Conservation (phyloP, 2,329 filamentous ascomycete species). For the Westerdykella ornata region DNA sequence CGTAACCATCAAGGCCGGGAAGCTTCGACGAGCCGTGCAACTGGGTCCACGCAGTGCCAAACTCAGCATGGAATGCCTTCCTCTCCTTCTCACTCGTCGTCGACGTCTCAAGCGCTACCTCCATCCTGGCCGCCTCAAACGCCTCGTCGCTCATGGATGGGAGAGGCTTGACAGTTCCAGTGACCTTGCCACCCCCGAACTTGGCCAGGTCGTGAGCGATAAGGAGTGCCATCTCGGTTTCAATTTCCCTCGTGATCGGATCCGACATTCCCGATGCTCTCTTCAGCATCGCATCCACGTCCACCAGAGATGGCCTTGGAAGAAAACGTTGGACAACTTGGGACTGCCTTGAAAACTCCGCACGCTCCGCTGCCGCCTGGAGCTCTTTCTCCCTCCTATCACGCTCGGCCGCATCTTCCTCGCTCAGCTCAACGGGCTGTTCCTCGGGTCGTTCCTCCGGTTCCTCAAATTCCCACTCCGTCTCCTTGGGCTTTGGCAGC, state of each 20-base stretch:
- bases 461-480: conserved; percentile 87
- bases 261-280: conserved; percentile 56
- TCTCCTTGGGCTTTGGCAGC: conserved; percentile 86
- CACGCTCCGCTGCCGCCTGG: conserved; percentile 56
- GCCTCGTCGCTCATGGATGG: conserved; percentile 62
- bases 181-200: conserved; percentile 63
- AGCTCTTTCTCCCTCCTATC: conserved; percentile 61
- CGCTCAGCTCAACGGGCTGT: conserved; percentile 47
- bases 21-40: conserved; percentile 49
- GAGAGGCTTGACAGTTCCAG: conserved; percentile 55
- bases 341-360: conserved; percentile 74
- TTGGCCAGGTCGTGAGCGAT: conserved; percentile 75
- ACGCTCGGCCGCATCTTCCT: conserved; percentile 65
- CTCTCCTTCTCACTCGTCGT: conserved; percentile 46
- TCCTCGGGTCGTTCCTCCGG: conserved; percentile 72
- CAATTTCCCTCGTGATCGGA: conserved; percentile 62
- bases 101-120: conserved; percentile 64
- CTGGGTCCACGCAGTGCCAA: conserved; percentile 46
- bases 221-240: conserved; percentile 68
- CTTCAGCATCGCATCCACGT: conserved; percentile 62
- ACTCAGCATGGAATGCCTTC: conserved; percentile 39
- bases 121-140: conserved; percentile 67
- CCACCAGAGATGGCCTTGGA: conserved; percentile 67
- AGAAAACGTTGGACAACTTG: conserved; percentile 84
- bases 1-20: conserved; percentile 74